Evolutionary conservation across 2,329 filamentous ascomycete species (phyloP).

Genomic region (Cordyceps militaris): DNA sequence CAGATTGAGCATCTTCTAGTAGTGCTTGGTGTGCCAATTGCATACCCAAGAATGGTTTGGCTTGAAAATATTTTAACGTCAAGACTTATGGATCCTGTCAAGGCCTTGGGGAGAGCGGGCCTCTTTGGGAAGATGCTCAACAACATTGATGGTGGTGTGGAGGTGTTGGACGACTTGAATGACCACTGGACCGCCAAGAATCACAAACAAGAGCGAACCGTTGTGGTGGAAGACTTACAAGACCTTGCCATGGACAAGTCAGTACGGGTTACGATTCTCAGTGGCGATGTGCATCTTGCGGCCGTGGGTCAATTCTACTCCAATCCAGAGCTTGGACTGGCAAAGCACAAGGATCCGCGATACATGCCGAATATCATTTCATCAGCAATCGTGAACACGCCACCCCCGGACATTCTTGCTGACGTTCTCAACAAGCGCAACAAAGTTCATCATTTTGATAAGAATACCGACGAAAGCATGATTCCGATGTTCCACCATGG

Average conservation of each 20-base stretch:
- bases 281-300: conserved; percentile 88
- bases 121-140: conserved; percentile 76
- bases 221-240: conserved; percentile 84
- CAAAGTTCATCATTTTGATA: conserved; percentile 65
- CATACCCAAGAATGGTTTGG: conserved; percentile 69
- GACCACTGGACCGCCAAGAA: conserved; percentile 97
- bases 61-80: conserved; percentile 75
- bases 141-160: conserved; percentile 83
- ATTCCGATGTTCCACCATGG: conserved; percentile 87
- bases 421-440: conserved; percentile 93
- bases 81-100: conserved; percentile 77
- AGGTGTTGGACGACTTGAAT: conserved; percentile 85
- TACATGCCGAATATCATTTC: conserved; percentile 97
- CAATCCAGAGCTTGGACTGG: conserved; percentile 68
- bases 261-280: conserved; percentile 81
- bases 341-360: conserved; percentile 86
- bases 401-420: conserved; percentile 78
- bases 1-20: conserved; percentile 87
- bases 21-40: conserved; percentile 74
- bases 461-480: conserved; percentile 87
- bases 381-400: conserved; percentile 88
- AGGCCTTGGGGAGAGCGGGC: conserved; percentile 76
- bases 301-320: conserved; percentile 94
- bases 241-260: conserved; percentile 90
- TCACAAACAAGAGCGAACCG: conserved; percentile 83